Conservation (phyloP, 495 filamentous ascomycete species). For the Tuber calosporum region DNA sequence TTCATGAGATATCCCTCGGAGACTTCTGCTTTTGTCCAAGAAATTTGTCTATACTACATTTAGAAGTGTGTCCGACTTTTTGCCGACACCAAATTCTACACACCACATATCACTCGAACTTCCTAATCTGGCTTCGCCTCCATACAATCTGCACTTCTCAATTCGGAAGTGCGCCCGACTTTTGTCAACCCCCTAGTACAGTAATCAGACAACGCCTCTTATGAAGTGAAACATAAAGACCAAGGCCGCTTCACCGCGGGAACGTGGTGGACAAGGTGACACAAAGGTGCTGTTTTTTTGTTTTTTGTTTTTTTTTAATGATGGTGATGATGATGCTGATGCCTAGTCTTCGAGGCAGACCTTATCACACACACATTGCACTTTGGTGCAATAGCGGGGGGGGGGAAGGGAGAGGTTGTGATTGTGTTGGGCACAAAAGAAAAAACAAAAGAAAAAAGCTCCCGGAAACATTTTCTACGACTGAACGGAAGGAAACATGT, state of each 20-base stretch:
- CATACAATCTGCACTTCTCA: no score
- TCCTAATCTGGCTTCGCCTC: no score
- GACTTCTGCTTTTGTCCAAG: no score
- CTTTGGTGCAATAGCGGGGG: not conserved
- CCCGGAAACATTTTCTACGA: not conserved
- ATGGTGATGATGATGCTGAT: not conserved
- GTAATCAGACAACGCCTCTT: not conserved
- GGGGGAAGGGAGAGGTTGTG: not conserved
- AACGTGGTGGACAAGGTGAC: not conserved
- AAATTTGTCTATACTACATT: no score
- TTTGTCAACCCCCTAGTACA: no score
- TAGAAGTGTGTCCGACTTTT: no score
- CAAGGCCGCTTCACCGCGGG: not conserved
- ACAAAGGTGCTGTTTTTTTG: not conserved
- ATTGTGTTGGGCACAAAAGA: not conserved
- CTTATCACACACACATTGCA: not conserved
- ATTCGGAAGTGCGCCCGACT: no score
- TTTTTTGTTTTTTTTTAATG: not conserved
- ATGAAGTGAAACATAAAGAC: not conserved
- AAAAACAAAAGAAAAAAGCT: not conserved
- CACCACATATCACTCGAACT: no score
- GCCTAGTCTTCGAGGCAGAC: not conserved
- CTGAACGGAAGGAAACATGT: not conserved
- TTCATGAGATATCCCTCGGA: no score
- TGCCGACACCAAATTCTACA: no score